Base-by-base conservation (phyloP, 192 early-diverging fungal species). In the Dimargaris verticillata region DNA sequence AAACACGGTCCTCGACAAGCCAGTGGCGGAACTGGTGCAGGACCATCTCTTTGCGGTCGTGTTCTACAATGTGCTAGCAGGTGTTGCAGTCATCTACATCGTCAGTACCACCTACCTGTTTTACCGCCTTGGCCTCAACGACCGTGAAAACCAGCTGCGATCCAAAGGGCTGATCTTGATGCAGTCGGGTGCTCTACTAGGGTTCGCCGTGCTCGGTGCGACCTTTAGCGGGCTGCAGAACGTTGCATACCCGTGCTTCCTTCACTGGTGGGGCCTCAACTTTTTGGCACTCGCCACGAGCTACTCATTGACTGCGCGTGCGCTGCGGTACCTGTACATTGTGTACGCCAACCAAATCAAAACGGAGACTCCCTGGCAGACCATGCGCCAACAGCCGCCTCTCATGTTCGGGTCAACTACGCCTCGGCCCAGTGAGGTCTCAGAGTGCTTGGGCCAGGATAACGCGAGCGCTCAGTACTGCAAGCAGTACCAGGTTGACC, bases 71-170 rank as follows among this genome's bases (percentile, higher is more conserved):
- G 17, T 24, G 1, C 42, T 58, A 6, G 55, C 26, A 18, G 28
- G 17, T 18, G 15, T 58, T 20, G 25, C 42, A 15, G 42, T 29
- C 55, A 9, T 38, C 33, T 58, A 58, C n/a, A 58, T 58, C 38
- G 29, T 18, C 29, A 38, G 25, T 28, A 58, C 55, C 13, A 58
- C 55, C 26, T 58, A 20, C 15, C 4, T 58, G 2, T 58, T 58
- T 29, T 58, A 58, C 55, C 55, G 55, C 5, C 55, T 58, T n/a
- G 55, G 55, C 42, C 55, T 58, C 28, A 58, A 58, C 42, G 22
- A 33, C 55, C 55, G 55, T 2, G 55, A 58, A 28, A 44, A 33
- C 42, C 55, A 58, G 38, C 55, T 58, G 2, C 55, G 55, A 9
- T 58, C 55, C 29, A n/a, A 29, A n/a, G 55, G 55, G 29, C 55